phyloP scores from a whole-genome alignment of 306 rosid species.

The Prunus kanzakura region DNA sequence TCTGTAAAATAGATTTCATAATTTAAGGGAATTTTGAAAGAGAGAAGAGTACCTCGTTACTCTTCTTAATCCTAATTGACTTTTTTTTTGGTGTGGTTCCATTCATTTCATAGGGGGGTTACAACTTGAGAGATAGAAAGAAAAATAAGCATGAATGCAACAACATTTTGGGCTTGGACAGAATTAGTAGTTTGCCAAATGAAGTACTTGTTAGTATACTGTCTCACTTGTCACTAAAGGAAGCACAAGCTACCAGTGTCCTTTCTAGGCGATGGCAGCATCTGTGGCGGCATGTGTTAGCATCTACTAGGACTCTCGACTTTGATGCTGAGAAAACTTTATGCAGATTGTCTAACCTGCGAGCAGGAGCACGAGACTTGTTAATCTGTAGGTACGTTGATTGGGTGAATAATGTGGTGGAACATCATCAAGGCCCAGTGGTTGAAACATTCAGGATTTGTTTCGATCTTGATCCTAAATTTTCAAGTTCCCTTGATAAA shows the following conservation, averaged over 20 bases:
- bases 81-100: not conserved
- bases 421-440: not conserved
- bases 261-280: slow-evolving; percentile 1
- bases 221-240: not conserved
- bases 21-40: not conserved
- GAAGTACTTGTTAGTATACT: not conserved
- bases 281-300: not conserved
- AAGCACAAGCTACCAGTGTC: not conserved
- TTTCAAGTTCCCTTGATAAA: not conserved
- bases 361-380: not conserved
- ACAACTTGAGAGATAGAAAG: not conserved
- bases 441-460: slow-evolving; percentile 5
- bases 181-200: not conserved
- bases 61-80: not conserved
- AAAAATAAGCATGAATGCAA: not conserved
- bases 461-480: slow-evolving; percentile 1
- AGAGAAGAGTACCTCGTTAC: not conserved
- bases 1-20: not conserved
- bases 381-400: not conserved
- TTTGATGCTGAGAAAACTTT: not conserved
- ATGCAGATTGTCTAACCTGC: not conserved
- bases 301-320: not conserved
- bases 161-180: not conserved
- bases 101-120: not conserved
- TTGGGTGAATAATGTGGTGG: not conserved